These are phyloP conservation scores for Maudiozyma saulgeensis DNA, from an alignment of 805 yeast genomes.

Conservation along the genomic window DNA sequence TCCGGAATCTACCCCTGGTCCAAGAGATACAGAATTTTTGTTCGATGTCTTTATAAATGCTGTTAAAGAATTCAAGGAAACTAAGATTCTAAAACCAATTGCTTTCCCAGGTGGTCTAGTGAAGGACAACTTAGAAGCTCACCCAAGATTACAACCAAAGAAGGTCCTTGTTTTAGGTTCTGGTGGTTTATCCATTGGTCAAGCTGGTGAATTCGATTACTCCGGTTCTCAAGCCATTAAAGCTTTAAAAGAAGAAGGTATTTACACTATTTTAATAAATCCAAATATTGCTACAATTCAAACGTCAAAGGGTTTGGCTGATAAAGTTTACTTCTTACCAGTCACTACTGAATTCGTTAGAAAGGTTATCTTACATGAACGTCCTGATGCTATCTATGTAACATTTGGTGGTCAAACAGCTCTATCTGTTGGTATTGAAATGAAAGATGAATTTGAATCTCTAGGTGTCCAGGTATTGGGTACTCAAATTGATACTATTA, in stretches of 20 bases:
- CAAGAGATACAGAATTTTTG: constrained; percentile 95
- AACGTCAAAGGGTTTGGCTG: constrained; percentile 96
- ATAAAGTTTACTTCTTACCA: constrained; percentile 95
- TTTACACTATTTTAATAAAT: constrained; percentile 88
- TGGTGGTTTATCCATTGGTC: constrained; percentile 97
- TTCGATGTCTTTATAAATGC: constrained; percentile 87
- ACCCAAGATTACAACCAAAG: constrained; percentile 76
- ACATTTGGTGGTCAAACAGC: constrained; percentile 99
- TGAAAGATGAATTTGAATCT: constrained; percentile 88
- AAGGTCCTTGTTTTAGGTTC: constrained; percentile 93
- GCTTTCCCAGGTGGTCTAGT: constrained; percentile 83
- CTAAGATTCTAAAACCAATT: constrained; percentile 54
- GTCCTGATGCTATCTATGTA: constrained; percentile 93
- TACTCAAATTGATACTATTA: constrained; percentile 90
- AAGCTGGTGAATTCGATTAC: constrained; percentile 98
- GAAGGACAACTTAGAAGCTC: constrained; percentile 63
- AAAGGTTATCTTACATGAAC: constrained; percentile 87
- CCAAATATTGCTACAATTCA: constrained; percentile 98
- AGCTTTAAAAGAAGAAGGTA: constrained; percentile 96
- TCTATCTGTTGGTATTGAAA: constrained; percentile 84
- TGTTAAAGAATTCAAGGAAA: constrained; percentile 53
- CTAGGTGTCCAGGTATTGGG: constrained; percentile 90
- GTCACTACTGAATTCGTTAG: constrained; percentile 94
- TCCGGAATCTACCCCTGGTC: constrained; percentile 99
- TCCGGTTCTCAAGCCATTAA: constrained; percentile 98